Evolutionary conservation across 345 rosid genomes (phyloP), one percentile per base, ranked within the genome.

Genomic region (Erodium maritimum): DNA sequence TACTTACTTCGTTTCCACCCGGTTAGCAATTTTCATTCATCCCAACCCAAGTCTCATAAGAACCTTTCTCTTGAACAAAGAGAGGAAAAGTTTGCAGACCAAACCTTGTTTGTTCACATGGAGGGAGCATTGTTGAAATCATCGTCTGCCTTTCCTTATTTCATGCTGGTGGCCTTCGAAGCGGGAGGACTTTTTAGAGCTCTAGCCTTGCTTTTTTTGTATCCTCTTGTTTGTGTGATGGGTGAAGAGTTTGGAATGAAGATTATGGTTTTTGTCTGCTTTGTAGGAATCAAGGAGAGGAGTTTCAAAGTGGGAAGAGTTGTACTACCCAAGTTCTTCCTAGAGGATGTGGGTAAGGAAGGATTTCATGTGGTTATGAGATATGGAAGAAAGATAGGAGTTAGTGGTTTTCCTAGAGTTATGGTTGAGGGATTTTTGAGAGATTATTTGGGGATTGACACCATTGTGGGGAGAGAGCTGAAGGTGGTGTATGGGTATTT

Each of bases 91-190:
- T 29, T 29, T 29, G 5, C 37, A 29, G 37, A 29, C 37, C 5
- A 29, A 29, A 29, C 71, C 4, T 20, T 81, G 72, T 33, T 81
- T 57, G 79, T 81, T 51, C 69, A 86, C 62, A 50, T 78, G 1
- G 90, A 83, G 69, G 78, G 76, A 23, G 71, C 80, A 14, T 53
- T 82, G 13, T 60, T 77, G 57, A 84, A 67, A 60, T 78, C 88
- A 51, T 34, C 70, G 33, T 76, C 80, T 4, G 24, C 60, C 17
- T 87, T 87, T 24, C 80, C 95, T 34, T 82, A 78, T 73, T 80
- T 84, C 83, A 78, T 84, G 82, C 70, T 78, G 17, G 90, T 86
- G 16, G 82, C 88, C 20, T 84, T 82, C 23, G 88, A 87, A 75
- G 83, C 77, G 0, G 86, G 86, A 24, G 80, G 84, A 54, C 58